Evolutionary conservation across 495 filamentous ascomycete species (phyloP).

Genomic region (Sporormia fimetaria): DNA sequence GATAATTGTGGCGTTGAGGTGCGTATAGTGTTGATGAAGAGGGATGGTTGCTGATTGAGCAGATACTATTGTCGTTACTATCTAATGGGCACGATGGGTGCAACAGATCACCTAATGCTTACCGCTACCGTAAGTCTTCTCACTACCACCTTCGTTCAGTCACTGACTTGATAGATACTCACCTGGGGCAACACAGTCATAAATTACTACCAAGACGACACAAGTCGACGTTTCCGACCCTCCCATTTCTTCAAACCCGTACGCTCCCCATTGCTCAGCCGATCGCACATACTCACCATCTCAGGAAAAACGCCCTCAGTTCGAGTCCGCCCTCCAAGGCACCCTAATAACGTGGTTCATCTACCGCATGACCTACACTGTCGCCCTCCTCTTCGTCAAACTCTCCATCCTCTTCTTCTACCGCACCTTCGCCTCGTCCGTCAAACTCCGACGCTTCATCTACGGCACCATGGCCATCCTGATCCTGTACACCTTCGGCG

Average conservation of each 20-base stretch:
- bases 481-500: conserved; percentile 12
- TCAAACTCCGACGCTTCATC: conserved; percentile 12
- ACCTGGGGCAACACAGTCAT: conserved; percentile 22
- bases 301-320: conserved; percentile 10
- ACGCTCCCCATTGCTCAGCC: not conserved
- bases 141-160: not conserved
- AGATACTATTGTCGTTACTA: conserved; percentile 23
- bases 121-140: conserved; percentile 12
- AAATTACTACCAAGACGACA: conserved; percentile 18
- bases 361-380: conserved; percentile 13
- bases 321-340: conserved; percentile 6
- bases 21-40: not conserved
- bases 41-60: not conserved
- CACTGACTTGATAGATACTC: conserved; percentile 4
- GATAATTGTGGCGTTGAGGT: conserved; percentile 19
- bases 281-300: not conserved
- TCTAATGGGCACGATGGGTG: conserved; percentile 16
- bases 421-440: conserved; percentile 13
- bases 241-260: conserved; percentile 10
- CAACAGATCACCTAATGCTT: conserved; percentile 20
- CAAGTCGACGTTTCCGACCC: conserved; percentile 6
- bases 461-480: conserved; percentile 10
- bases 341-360: conserved; percentile 18
- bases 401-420: conserved; percentile 25
- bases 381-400: conserved; percentile 18